Evolutionary conservation across 202 grass and related monocot genomes (phyloP).

Genomic region (Musa balbisiana): DNA sequence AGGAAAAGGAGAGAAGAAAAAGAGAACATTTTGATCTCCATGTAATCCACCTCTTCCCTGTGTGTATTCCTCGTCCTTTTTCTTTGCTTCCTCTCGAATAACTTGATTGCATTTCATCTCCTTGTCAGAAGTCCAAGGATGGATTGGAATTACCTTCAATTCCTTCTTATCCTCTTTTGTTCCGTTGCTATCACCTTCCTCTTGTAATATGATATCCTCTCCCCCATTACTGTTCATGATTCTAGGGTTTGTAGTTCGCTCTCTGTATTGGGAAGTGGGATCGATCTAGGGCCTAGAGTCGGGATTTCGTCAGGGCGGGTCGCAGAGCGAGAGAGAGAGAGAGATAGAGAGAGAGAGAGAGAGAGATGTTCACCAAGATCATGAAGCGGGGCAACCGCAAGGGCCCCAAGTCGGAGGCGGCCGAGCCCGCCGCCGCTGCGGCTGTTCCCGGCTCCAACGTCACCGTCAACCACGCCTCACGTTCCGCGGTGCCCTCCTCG

Average conservation of each 20-base stretch:
- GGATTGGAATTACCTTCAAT: no score
- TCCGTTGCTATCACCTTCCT: neutral
- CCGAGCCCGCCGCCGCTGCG: neutral
- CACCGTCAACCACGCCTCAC: conserved; percentile 8
- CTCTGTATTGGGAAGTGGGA: neutral
- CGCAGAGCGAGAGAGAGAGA: no score
- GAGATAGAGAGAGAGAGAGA: neutral
- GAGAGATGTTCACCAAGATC: neutral
- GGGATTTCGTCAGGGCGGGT: neutral
- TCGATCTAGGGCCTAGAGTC: neutral
- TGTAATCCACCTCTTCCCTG: neutral
- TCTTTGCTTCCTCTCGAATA: neutral
- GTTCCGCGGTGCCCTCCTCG: neutral
- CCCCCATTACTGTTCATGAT: neutral
- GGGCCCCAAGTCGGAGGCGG: neutral
- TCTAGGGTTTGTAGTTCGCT: neutral
- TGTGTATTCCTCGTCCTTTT: neutral
- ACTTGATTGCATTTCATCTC: neutral
- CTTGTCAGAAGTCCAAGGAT: neutral
- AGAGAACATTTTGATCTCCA: neutral
- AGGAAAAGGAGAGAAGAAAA: neutral
- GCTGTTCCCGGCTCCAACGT: neutral
- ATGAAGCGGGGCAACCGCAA: conserved; percentile 2
- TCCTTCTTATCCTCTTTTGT: neutral
- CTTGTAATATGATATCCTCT: no score